Evolutionary conservation across 768 basidiomycete species (phyloP).

Genomic region (Sistotremastrum niveocremeum): DNA sequence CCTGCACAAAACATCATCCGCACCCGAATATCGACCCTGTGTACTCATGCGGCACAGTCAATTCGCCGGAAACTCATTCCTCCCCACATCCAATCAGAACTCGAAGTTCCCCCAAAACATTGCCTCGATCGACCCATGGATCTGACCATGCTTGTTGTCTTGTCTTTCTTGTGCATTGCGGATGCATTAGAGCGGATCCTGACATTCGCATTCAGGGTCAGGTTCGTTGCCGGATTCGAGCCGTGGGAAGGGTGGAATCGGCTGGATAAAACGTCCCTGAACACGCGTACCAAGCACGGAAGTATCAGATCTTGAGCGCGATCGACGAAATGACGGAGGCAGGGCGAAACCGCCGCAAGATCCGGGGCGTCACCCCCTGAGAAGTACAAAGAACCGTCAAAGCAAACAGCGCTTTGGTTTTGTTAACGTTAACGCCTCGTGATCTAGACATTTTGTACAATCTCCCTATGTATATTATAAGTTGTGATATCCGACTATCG

Average conservation of each 20-base stretch:
- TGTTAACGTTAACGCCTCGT: too few relatives aligned
- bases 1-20: not conserved
- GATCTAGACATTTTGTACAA: too few relatives aligned
- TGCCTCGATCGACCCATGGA: constrained; percentile 10
- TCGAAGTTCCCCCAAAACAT: constrained; percentile 15
- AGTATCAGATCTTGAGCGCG: too few relatives aligned
- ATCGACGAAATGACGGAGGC: too few relatives aligned
- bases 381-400: too few relatives aligned
- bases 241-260: constrained; percentile 38
- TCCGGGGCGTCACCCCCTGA: too few relatives aligned
- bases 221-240: constrained; percentile 37
- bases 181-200: constrained; percentile 26
- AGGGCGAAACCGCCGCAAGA: too few relatives aligned
- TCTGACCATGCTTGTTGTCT: constrained; percentile 5
- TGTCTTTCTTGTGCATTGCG: constrained; percentile 17
- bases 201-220: constrained; percentile 26
- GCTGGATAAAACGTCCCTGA: too few relatives aligned
- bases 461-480: too few relatives aligned
- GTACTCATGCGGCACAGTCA: not conserved
- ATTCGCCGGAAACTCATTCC: constrained; percentile 6
- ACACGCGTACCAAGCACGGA: too few relatives aligned
- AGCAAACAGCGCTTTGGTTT: too few relatives aligned
- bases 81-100: constrained; percentile 3
- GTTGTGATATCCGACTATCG: too few relatives aligned
- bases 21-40: not conserved